These are phyloP conservation scores for Leccinum subgranulosum DNA, from an alignment of 768 basidiomycete genomes.

Conservation along the genomic window DNA sequence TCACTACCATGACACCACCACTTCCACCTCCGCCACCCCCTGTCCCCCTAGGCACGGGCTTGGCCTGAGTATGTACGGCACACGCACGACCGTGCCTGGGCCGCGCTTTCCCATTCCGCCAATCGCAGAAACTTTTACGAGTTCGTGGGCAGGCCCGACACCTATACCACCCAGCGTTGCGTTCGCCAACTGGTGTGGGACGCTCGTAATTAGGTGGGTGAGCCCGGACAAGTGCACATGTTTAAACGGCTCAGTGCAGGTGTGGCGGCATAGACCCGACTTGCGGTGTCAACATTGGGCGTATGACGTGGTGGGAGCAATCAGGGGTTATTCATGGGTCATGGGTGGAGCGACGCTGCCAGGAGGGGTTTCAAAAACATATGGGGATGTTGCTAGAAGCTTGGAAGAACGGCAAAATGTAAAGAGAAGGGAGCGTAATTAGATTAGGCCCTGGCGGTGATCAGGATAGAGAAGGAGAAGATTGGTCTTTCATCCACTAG, in stretches of 20 bases:
- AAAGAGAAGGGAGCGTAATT: background rate
- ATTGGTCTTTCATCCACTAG: background rate
- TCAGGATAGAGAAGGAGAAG: background rate
- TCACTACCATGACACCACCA: background rate
- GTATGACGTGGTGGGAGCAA: constrained; percentile 14
- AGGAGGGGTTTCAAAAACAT: constrained; percentile 16
- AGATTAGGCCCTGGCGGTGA: background rate
- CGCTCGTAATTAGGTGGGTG: constrained; percentile 23
- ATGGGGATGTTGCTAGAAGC: constrained; percentile 29
- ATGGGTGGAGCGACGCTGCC: constrained; percentile 11
- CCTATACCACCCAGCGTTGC: constrained; percentile 13
- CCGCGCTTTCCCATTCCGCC: background rate
- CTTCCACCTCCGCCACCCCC: background rate
- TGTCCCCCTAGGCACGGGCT: background rate
- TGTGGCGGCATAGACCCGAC: constrained; percentile 13
- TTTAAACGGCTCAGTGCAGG: constrained; percentile 21
- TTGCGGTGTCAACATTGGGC: constrained; percentile 31
- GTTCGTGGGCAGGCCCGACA: constrained; percentile 24
- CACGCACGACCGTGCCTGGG: background rate
- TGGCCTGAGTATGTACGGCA: background rate
- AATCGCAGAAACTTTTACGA: constrained; percentile 28
- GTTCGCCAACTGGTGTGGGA: constrained; percentile 25
- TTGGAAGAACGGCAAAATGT: constrained; percentile 30
- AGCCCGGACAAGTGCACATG: constrained; percentile 3
- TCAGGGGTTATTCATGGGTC: constrained; percentile 13